Evolutionary conservation across 768 basidiomycete genomes (phyloP).

Genomic region (Panellus pusillus): DNA sequence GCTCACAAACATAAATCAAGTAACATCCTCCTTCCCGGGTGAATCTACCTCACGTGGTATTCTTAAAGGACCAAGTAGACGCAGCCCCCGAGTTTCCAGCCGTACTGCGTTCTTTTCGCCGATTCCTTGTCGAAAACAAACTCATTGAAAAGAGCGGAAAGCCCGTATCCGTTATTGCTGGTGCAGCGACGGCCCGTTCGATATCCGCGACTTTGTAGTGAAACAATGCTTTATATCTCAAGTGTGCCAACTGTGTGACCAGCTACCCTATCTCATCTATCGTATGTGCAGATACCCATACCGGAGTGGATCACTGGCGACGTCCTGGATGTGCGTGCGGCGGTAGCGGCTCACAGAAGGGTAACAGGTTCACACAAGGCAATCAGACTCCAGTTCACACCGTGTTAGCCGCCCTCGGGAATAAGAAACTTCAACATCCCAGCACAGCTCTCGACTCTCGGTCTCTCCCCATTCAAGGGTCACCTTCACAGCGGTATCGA

Average conservation of each 20-base stretch:
- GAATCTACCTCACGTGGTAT: not conserved
- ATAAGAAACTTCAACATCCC: conserved; percentile 60
- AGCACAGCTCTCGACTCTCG: conserved; percentile 73
- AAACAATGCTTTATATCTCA: conserved; percentile 90
- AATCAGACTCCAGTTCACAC: conserved; percentile 12
- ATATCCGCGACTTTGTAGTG: conserved; percentile 80
- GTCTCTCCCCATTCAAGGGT: conserved; percentile 75
- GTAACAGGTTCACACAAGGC: conserved; percentile 2
- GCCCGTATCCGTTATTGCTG: conserved; percentile 67
- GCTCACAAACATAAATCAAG: conserved; percentile 93
- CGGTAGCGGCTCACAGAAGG: conserved; percentile 39
- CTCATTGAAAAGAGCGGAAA: conserved; percentile 65
- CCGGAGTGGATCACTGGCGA: conserved; percentile 76
- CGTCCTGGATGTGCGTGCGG: conserved; percentile 69
- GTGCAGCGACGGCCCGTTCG: conserved; percentile 85
- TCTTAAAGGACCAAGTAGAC: conserved; percentile 72
- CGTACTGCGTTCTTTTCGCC: conserved; percentile 60
- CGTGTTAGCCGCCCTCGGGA: conserved; percentile 3
- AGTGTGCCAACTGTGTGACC: conserved; percentile 24
- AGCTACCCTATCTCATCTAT: not conserved
- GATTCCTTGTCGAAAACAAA: conserved; percentile 70
- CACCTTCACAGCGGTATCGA: conserved; percentile 88
- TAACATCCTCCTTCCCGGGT: conserved; percentile 35
- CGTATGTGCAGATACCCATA: conserved; percentile 50
- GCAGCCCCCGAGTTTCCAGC: conserved; percentile 71